phyloP scores from a whole-genome alignment of 345 rosid species.

The Firmiana major region DNA sequence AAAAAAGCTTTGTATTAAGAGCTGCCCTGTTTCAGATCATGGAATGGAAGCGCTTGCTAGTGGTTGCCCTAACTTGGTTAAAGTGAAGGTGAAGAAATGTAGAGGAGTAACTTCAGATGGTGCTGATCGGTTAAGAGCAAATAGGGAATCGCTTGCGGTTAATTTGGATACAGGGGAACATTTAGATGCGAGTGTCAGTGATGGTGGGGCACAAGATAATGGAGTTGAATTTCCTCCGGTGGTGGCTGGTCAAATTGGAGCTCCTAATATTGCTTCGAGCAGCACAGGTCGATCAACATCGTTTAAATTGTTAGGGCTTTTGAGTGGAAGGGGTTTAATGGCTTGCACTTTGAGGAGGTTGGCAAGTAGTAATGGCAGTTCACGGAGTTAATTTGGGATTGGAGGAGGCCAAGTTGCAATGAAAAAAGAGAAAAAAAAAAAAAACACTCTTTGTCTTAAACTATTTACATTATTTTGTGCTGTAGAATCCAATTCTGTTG shows the following conservation, averaged over 20 bases:
- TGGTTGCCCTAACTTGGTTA: conserved; percentile 78
- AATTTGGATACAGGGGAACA: conserved; percentile 57
- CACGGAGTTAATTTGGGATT: conserved; percentile 31
- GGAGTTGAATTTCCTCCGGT: conserved; percentile 37
- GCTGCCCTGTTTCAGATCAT: conserved; percentile 53
- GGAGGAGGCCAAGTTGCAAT: not conserved
- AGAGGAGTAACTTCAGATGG: conserved; percentile 57
- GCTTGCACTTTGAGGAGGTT: conserved; percentile 79
- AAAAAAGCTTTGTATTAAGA: conserved; percentile 77
- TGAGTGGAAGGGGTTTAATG: conserved; percentile 62
- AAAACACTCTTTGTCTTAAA: conserved; percentile 5
- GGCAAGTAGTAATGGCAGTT: conserved; percentile 43
- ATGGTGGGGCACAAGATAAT: conserved; percentile 51
- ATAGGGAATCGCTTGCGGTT: conserved; percentile 48
- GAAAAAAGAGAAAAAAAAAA: not conserved
- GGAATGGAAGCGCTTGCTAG: conserved; percentile 69
- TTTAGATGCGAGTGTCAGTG: conserved; percentile 47
- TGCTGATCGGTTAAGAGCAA: conserved; percentile 46
- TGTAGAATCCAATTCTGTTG: conserved; percentile 22
- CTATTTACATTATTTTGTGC: conserved; percentile 25
- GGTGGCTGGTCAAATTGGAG: not conserved
- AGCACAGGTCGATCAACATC: conserved; percentile 51
- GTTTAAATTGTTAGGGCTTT: conserved; percentile 59
- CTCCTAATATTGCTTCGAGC: conserved; percentile 38
- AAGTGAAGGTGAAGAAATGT: conserved; percentile 83